phyloP scores from a whole-genome alignment of 202 grass and related monocot genomes.

The Miscanthus sacchariflorus region DNA sequence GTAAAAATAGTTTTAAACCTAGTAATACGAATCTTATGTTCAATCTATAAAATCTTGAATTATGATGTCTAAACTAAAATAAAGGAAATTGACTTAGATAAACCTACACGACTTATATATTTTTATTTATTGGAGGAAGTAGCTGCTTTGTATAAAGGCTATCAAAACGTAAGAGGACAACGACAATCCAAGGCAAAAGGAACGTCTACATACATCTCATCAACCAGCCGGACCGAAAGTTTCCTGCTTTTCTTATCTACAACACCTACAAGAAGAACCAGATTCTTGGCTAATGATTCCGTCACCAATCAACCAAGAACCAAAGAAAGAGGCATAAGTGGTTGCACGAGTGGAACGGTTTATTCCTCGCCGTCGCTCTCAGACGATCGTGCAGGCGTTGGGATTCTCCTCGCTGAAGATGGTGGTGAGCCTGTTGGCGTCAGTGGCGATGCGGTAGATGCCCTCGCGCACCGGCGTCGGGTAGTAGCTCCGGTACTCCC shows the following conservation, averaged over 20 bases:
- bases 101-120: not conserved
- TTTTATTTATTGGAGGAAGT: not conserved
- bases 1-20: no score
- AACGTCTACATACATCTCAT: constrained; percentile 11
- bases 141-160: not conserved
- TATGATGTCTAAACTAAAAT: not conserved
- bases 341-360: constrained; percentile 28
- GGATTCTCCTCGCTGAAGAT: constrained; percentile 99
- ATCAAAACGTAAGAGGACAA: constrained; percentile 1
- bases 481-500: constrained; percentile 89
- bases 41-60: not conserved
- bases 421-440: constrained; percentile 86
- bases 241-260: constrained; percentile 41
- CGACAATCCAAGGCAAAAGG: not conserved
- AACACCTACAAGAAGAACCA: constrained; percentile 50
- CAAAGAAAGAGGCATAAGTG: not conserved
- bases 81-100: not conserved
- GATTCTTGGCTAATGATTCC: constrained; percentile 42
- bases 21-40: not conserved
- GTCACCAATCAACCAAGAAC: constrained; percentile 24
- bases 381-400: constrained; percentile 87
- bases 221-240: constrained; percentile 26
- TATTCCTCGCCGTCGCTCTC: constrained; percentile 43
- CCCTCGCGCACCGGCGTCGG: constrained; percentile 94
- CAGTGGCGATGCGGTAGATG: constrained; percentile 95